A percentile compares a stretch with the other conserved stretches of the same genome.
Conservation (phyloP, 2,329 filamentous ascomycete genomes). For the Penicillium sp. region DNA sequence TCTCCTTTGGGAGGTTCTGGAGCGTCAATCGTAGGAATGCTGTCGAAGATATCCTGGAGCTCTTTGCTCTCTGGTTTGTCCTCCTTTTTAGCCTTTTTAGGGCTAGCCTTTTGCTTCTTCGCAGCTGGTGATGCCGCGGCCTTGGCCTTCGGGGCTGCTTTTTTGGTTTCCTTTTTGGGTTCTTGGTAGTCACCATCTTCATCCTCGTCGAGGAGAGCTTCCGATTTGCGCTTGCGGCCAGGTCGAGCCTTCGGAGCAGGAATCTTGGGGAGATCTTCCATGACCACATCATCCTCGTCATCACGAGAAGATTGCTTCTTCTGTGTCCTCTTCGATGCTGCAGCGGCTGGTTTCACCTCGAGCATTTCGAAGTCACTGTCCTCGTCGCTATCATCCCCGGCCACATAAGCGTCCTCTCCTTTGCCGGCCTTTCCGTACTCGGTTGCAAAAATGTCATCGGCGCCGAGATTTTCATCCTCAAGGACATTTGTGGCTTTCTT, state of each 20-base stretch:
- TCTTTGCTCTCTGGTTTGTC: constrained; percentile 65
- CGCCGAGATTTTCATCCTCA: constrained; percentile 66
- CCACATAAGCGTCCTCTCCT: constrained; percentile 65
- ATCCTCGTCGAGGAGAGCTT: constrained; percentile 53
- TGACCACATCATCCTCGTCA: constrained; percentile 50
- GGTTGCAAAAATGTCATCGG: constrained; percentile 81
- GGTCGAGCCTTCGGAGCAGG: constrained; percentile 45
- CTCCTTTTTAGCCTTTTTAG: constrained; percentile 57
- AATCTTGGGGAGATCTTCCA: constrained; percentile 49
- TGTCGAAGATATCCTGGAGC: constrained; percentile 81
- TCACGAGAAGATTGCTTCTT: constrained; percentile 34
- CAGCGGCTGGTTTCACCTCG: constrained; percentile 59
- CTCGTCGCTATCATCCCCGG: constrained; percentile 52
- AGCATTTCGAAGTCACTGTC: constrained; percentile 65
- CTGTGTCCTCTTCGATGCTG: constrained; percentile 45
- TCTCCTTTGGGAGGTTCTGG: constrained; percentile 76
- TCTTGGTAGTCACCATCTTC: constrained; percentile 53
- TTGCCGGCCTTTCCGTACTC: constrained; percentile 65
- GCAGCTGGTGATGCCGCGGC: constrained; percentile 30
- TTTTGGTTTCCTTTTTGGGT: constrained; percentile 54
- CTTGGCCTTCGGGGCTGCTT: constrained; percentile 42
- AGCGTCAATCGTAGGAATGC: constrained; percentile 76
- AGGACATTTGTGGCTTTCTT: constrained; percentile 43
- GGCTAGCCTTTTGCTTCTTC: constrained; percentile 54
- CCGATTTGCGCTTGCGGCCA: constrained; percentile 57